Conservation (phyloP, 768 basidiomycete genomes). For the Scleroderma citrinum region DNA sequence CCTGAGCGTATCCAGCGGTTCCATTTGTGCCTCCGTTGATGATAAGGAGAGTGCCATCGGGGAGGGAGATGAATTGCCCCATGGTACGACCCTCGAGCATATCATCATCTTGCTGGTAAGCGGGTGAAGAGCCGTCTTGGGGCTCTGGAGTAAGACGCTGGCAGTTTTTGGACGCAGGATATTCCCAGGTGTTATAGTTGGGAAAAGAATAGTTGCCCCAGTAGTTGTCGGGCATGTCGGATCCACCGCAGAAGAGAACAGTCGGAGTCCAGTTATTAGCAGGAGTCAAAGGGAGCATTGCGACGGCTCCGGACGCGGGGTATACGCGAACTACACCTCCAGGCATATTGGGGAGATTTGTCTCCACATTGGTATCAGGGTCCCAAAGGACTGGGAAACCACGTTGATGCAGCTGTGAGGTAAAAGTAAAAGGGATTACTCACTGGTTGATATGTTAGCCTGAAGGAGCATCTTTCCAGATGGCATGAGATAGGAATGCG, state of each 20-base stretch:
- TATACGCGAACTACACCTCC: conserved; percentile 72
- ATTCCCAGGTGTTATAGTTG: conserved; percentile 64
- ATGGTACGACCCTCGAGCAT: conserved; percentile 78
- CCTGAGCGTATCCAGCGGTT: conserved; percentile 79
- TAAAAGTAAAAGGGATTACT: background rate
- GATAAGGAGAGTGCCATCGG: conserved; percentile 69
- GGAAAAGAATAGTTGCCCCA: conserved; percentile 80
- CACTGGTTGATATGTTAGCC: conserved; percentile 49
- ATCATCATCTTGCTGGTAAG: conserved; percentile 67
- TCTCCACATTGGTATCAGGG: conserved; percentile 50
- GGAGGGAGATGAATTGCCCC: conserved; percentile 86
- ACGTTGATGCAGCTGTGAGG: background rate
- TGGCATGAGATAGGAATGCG: conserved; percentile 65
- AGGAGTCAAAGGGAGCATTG: conserved; percentile 91
- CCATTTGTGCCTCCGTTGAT: conserved; percentile 85
- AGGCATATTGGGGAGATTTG: conserved; percentile 67
- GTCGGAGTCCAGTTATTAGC: conserved; percentile 85
- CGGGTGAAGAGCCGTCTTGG: conserved; percentile 51
- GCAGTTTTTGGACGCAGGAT: conserved; percentile 69
- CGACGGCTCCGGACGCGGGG: conserved; percentile 82
- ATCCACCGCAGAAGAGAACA: conserved; percentile 87
- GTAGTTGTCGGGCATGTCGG: conserved; percentile 61
- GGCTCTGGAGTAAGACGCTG: conserved; percentile 87
- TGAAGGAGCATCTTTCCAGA: conserved; percentile 76
- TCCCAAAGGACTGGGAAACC: conserved; percentile 43